These are phyloP conservation scores for Diaporthe ampelina DNA, from an alignment of 2,329 filamentous ascomycete species.

Conservation along the genomic window DNA sequence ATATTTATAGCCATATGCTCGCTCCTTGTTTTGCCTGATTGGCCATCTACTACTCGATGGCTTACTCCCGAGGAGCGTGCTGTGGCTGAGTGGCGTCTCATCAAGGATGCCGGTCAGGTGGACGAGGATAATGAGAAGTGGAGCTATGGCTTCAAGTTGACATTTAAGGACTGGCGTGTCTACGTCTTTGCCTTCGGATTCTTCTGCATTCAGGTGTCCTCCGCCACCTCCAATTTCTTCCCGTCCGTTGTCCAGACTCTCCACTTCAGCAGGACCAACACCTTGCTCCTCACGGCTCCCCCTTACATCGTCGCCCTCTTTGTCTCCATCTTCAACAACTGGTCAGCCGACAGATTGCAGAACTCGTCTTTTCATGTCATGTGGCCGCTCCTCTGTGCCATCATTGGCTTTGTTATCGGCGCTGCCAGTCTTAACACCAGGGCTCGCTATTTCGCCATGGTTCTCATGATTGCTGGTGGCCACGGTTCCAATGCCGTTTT, in stretches of 20 bases:
- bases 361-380: constrained; percentile 42
- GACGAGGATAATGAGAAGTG: constrained; percentile 45
- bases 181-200: constrained; percentile 44
- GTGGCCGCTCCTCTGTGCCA: constrained; percentile 30
- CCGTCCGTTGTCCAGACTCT: constrained; percentile 41
- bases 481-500: neutral
- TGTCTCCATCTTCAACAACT: constrained; percentile 28
- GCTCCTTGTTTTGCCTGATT: neutral
- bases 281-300: constrained; percentile 26
- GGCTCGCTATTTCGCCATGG: too few relatives aligned
- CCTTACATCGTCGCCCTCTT: neutral
- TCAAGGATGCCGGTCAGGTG: neutral
- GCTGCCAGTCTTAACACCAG: too few relatives aligned
- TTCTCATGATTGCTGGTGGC: neutral
- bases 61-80: constrained; percentile 18
- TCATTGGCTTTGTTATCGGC: constrained; percentile 41
- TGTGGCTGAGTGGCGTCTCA: constrained; percentile 37
- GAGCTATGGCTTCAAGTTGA: constrained; percentile 42
- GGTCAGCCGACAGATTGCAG: constrained; percentile 32
- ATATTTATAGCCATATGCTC: constrained; percentile 4
- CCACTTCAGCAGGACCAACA: neutral
- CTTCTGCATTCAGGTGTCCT: constrained; percentile 42
- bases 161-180: constrained; percentile 43
- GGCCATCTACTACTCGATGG: neutral
- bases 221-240: constrained; percentile 46